Base-by-base conservation (phyloP, 2,329 filamentous ascomycete species). In the Hymenoscyphus repandus region DNA sequence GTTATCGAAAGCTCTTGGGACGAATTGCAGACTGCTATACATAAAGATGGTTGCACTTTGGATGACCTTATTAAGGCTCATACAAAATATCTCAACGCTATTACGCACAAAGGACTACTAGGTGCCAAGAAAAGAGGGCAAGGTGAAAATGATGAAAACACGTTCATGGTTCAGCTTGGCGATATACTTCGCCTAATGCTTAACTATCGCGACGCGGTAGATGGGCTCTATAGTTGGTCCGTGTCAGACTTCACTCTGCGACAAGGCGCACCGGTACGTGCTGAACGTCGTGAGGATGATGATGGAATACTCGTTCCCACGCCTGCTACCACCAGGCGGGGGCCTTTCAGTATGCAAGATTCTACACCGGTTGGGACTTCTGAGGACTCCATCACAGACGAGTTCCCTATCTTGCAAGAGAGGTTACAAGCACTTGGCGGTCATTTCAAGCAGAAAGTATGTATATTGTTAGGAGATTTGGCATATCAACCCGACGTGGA, bases 1-100 rank as follows among this genome's bases (percentile, higher is more conserved):
- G 93, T 99, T 60, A 97, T 99, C 61, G 93, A 99, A 69, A 86
- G 88, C 33, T 93, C 89, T 44, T 99, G 93, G 95, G 88, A 88
- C 55, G 86, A 92, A 64, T 78, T 99, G 2, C 88, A 96, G 68
- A 79, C 82, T 27, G 86, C 87, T 31, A 85, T 97, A 55, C 82
- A 80, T 49, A 90, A 88, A 66, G 89, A 92, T 12, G 88, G 88
- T 59, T 91, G 86, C 64, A 99, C 93, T 0, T 79, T 99, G 10
- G 95, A 99, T 71, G 93, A 97, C 64, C 78, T 99, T 49, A 97
- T 99, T 66, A 80, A 85, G 59, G 92, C 93, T 0, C 93, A 99
- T 69, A 88, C 86, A 13, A 84, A 82, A 47, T 99, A 97, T 67
- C 85, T 99, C 51, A 89, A 88, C 62, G 86, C 88, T 57, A 97